A percentile compares a stretch with the other conserved stretches of the same genome.
Conservation (phyloP, 768 basidiomycete genomes). For the Boletus insuetus region DNA sequence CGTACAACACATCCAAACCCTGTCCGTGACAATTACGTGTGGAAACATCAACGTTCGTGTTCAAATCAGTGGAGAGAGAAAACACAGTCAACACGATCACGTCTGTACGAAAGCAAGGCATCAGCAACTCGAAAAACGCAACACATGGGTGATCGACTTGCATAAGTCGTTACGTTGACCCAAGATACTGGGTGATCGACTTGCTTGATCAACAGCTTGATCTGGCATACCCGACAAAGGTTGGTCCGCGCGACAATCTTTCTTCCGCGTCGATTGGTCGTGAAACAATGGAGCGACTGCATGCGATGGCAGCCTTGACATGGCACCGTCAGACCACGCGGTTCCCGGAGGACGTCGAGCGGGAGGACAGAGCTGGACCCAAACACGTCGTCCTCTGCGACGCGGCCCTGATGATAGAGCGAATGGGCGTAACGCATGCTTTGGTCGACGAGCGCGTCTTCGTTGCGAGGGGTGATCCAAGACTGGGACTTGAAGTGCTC, state of each 20-base stretch:
- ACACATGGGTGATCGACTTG: neutral
- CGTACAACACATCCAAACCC: neutral
- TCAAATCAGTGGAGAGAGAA: neutral
- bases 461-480: slow-evolving; percentile 23
- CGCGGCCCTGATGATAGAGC: slow-evolving; percentile 27
- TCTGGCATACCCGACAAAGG: slow-evolving; percentile 30
- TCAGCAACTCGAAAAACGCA: slow-evolving; percentile 3
- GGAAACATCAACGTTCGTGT: neutral
- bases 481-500: slow-evolving; percentile 28
- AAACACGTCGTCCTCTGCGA: slow-evolving; percentile 24
- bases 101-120: slow-evolving; percentile 1
- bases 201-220: slow-evolving; percentile 29
- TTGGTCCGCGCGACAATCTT: slow-evolving; percentile 24
- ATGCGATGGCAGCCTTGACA: slow-evolving; percentile 27
- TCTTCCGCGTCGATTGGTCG: slow-evolving; percentile 6
- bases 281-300: slow-evolving; percentile 32
- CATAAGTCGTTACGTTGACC: slow-evolving; percentile 18
- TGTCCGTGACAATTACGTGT: neutral
- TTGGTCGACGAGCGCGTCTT: slow-evolving; percentile 15
- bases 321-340: slow-evolving; percentile 20
- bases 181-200: slow-evolving; percentile 20
- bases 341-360: slow-evolving; percentile 27
- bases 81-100: neutral
- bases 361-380: slow-evolving; percentile 21
- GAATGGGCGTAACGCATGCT: slow-evolving; percentile 32